Base-by-base conservation (phyloP, 2,329 filamentous ascomycete species). In the Drechslerella coelobrocha region DNA sequence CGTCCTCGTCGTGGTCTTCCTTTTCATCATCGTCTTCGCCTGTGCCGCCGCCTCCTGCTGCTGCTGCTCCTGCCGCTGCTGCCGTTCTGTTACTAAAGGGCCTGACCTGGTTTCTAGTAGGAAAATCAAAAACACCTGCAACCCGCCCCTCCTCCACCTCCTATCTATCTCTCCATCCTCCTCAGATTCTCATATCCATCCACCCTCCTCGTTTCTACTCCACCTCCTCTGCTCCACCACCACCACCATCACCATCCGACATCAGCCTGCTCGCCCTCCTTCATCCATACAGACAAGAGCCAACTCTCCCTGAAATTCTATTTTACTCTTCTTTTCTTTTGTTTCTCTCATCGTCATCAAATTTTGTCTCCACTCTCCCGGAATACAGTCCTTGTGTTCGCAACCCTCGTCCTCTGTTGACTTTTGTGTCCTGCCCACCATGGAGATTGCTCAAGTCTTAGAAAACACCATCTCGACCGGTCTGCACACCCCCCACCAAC, bases 371-470 rank as follows among this genome's bases (percentile, higher is more conserved):
- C 75, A 73, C 73, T 77, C 77, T 74, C 74, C 77, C 74, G 72
- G 56, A 62, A 53, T 21, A 61, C 60, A 48, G 41, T 74, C 74
- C 76, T 50, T 52, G 41, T 47, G 7, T 14, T 45, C 8, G 8
- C 45, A 74, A 76, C 77, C 78, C 77, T 77, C 59, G 43, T 57
- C 65, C 47, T 61, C 66, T 71, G 66, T 71, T 59, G 59, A 71
- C 59, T 54, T 71, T 45, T 52, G 60, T 61, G 50, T 78, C 80
- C 83, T 69, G 55, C 56, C 78, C 81, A 91, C 86, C 83, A 92
- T 95, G 89, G 91, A 97, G 84, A 95, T 97, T 84, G 96, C 93
- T 84, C 89, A 92, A 83, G 93, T 99, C 84, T 89, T 99, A 84
- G 88, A 91, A 82, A 93, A 92, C 84, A 97, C 94, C 81, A 88